These are phyloP conservation scores for Zygosaccharomyces rouxii DNA, from an alignment of 805 yeast genomes.

Conservation along the genomic window DNA sequence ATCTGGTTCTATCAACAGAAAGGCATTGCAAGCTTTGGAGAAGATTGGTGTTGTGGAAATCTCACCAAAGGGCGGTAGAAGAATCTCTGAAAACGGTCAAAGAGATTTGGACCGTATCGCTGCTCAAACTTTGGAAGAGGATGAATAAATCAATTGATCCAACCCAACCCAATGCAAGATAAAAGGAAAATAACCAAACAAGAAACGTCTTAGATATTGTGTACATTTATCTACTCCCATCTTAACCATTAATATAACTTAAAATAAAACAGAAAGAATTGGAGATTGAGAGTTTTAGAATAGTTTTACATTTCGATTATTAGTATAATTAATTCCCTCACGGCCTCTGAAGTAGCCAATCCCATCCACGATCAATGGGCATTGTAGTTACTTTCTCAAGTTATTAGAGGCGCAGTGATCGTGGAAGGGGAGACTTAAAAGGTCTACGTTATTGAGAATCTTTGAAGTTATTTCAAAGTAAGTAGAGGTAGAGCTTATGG, in stretches of 20 bases:
- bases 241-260: conserved; percentile 16
- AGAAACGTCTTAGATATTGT: conserved; percentile 14
- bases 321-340: too few relatives aligned
- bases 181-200: conserved; percentile 10
- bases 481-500: not conserved
- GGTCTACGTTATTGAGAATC: too few relatives aligned
- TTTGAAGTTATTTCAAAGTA: too few relatives aligned
- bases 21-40: conserved; percentile 95
- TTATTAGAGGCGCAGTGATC: too few relatives aligned
- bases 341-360: too few relatives aligned
- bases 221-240: conserved; percentile 24
- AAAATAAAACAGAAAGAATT: conserved; percentile 1
- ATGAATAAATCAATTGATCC: conserved; percentile 43
- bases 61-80: conserved; percentile 98
- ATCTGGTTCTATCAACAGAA: conserved; percentile 99
- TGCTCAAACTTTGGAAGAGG: conserved; percentile 94
- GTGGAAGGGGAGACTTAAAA: too few relatives aligned
- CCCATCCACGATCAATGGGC: too few relatives aligned
- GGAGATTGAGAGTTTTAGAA: conserved; percentile 1
- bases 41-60: conserved; percentile 96
- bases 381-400: too few relatives aligned
- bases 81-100: conserved; percentile 98
- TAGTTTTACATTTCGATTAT: not conserved
- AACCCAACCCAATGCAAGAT: not conserved
- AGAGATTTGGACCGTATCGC: conserved; percentile 99